Conservation (phyloP, 2,329 filamentous ascomycete species). For the Aureobasidium sp. region DNA sequence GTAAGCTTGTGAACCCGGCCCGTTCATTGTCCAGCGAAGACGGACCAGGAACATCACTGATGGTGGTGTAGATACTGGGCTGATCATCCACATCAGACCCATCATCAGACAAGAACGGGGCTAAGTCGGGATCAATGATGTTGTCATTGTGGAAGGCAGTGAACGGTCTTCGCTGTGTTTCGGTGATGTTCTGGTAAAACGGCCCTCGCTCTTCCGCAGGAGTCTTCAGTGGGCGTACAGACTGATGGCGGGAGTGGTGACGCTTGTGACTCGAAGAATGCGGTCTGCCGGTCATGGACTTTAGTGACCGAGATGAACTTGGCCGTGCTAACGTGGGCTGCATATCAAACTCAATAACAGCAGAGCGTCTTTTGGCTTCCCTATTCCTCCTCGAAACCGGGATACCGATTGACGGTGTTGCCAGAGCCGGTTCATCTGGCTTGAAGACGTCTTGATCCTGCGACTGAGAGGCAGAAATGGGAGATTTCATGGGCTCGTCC, state of each 20-base stretch:
- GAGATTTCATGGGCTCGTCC: conserved; percentile 30
- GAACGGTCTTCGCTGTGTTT: conserved; percentile 50
- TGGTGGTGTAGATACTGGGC: conserved; percentile 69
- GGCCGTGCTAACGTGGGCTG: conserved; percentile 73
- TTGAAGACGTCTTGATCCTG: conserved; percentile 12
- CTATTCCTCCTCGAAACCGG: conserved; percentile 58
- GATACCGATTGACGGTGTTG: conserved; percentile 55
- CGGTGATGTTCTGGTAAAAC: conserved; percentile 64
- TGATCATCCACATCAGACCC: conserved; percentile 75
- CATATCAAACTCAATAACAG: conserved; percentile 80
- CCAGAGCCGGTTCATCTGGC: conserved; percentile 24
- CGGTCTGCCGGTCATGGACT: conserved; percentile 60
- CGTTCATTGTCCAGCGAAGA: conserved; percentile 63
- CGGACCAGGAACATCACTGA: conserved; percentile 29
- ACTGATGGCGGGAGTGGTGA: conserved; percentile 79
- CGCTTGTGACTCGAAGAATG: conserved; percentile 73
- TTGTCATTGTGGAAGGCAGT: conserved; percentile 97
- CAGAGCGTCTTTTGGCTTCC: conserved; percentile 73
- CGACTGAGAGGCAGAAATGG: background rate
- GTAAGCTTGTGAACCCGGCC: conserved; percentile 59
- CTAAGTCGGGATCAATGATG: conserved; percentile 93
- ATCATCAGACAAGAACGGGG: conserved; percentile 89
- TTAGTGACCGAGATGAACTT: conserved; percentile 84
- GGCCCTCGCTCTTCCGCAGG: conserved; percentile 73
- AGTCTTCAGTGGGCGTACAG: conserved; percentile 65